Evolutionary conservation across 495 filamentous ascomycete genomes (phyloP), one percentile per base, ranked within the genome.

Genomic region (Trichoderma asperelloides): DNA sequence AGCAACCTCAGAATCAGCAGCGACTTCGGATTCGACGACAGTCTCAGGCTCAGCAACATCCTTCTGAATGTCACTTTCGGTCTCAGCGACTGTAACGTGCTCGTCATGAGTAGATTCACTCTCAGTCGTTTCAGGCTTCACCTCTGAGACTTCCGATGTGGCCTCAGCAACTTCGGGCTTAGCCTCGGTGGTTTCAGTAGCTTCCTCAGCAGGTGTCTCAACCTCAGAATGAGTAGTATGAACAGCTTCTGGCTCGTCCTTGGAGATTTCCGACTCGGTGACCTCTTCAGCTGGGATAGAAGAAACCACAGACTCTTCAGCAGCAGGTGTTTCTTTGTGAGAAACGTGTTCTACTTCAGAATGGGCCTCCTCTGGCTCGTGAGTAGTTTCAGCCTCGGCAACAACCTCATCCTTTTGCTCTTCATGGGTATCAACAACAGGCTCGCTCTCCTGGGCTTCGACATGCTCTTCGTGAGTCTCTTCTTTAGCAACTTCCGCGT

Each of bases 261-360:
- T 43, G 63, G 63, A 27, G 63, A 27, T 9, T 18, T 64, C 28
- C 12, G 62, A 30, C 62, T 64, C 62, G 62, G 25, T 62, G 57
- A 37, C 57, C 8, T 62, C 18, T 18, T n/a, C 57, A 13, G 15
- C 57, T 5, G 33, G 33, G 33, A 16, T 12, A 15, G 49, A 55
- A 55, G 37, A 25, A 12, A 41, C 63, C n/a, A 40, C 33, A 12
- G 37, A 39, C 18, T 37, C 21, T 21, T 21, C 64, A 12, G 18
- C 64, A 12, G 18, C 13, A 23, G 23, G 18, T 21, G 39, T 7
- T n/a, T 25, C 40, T 13, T 65, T 40, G 40, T 39, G 28, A 47
- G 33, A 39, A 13, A 8, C n/a, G 8, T 18, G 40, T 40, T 65
- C 64, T 23, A 23, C 4, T 18, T n/a, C 64, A 25, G n/a, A 21